Evolutionary conservation across 768 basidiomycete genomes (phyloP).

Genomic region (Tricholoma saponaceum): DNA sequence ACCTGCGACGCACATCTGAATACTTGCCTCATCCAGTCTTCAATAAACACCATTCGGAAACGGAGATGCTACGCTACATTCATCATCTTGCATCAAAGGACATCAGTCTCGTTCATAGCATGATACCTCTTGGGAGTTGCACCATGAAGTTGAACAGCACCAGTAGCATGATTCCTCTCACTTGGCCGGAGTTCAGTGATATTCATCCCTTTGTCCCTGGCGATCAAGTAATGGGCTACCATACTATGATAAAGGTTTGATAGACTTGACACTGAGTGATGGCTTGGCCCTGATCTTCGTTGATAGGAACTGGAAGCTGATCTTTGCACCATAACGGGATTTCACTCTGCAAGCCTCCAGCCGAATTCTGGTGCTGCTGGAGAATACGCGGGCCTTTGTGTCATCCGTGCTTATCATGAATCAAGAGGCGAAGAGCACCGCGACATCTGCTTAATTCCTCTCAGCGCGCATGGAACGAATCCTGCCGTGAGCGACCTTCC

Average conservation of each 20-base stretch:
- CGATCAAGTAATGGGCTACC: slow-evolving; percentile 89
- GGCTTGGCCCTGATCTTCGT: not conserved
- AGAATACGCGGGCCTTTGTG: slow-evolving; percentile 92
- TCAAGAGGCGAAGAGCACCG: slow-evolving; percentile 82
- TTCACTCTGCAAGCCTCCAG: slow-evolving; percentile 92
- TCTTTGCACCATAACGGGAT: slow-evolving; percentile 94
- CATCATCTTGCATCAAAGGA: slow-evolving; percentile 93
- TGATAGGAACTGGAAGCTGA: slow-evolving; percentile 83
- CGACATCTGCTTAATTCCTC: slow-evolving; percentile 88
- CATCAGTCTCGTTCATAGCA: slow-evolving; percentile 89
- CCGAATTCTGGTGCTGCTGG: slow-evolving; percentile 99
- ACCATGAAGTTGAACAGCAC: slow-evolving; percentile 99
- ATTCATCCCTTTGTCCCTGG: slow-evolving; percentile 92
- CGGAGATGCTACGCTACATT: slow-evolving; percentile 97
- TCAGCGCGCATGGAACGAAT: slow-evolving; percentile 98
- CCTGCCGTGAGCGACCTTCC: slow-evolving; percentile 67
- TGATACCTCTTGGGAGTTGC: slow-evolving; percentile 95
- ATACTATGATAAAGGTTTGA: slow-evolving; percentile 68
- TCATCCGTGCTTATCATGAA: slow-evolving; percentile 93
- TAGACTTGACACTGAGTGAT: not conserved
- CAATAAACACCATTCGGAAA: slow-evolving; percentile 97
- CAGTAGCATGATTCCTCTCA: slow-evolving; percentile 95
- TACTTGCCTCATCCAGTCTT: slow-evolving; percentile 88
- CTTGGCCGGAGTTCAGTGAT: slow-evolving; percentile 86
- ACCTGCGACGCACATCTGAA: slow-evolving; percentile 56